A percentile compares a stretch with the other conserved stretches of the same genome.
phyloP scores from a whole-genome alignment of 1,139 yeast genomes.

The Suhomyces taliae region DNA sequence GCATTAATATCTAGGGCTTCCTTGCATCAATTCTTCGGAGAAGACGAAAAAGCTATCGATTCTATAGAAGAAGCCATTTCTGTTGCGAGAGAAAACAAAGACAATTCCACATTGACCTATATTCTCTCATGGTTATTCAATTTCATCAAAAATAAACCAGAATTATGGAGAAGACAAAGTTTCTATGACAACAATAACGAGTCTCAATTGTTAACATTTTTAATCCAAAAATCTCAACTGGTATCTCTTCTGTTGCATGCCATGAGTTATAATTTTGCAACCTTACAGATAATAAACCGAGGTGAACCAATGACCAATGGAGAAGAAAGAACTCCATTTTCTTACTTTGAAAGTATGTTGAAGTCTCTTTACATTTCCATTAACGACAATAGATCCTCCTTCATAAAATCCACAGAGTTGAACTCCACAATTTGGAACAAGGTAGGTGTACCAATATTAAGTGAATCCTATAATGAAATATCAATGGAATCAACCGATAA shows the following conservation, averaged over 20 bases:
- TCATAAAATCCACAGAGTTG: slow-evolving; percentile 48
- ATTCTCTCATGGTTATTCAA: slow-evolving; percentile 79
- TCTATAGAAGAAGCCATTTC: slow-evolving; percentile 87
- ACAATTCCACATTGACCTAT: slow-evolving; percentile 68
- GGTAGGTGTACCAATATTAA: slow-evolving; percentile 47
- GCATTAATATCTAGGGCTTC: slow-evolving; percentile 80
- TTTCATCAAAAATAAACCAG: slow-evolving; percentile 68
- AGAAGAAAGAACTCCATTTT: slow-evolving; percentile 4
- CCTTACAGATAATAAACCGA: slow-evolving; percentile 49
- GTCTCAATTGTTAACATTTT: slow-evolving; percentile 63
- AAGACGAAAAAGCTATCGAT: slow-evolving; percentile 70
- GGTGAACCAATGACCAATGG: slow-evolving; percentile 45
- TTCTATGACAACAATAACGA: slow-evolving; percentile 43
- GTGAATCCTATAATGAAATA: slow-evolving; percentile 47
- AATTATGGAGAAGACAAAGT: slow-evolving; percentile 45
- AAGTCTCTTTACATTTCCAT: slow-evolving; percentile 56
- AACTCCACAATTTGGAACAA: slow-evolving; percentile 52
- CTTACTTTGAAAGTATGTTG: slow-evolving; percentile 51
- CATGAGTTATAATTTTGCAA: slow-evolving; percentile 60
- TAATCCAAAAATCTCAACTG: slow-evolving; percentile 56
- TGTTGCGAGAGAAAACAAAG: slow-evolving; percentile 85
- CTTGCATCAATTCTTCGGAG: slow-evolving; percentile 74
- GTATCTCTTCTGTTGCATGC: slow-evolving; percentile 57
- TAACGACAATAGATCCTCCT: slow-evolving; percentile 30
- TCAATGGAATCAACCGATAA: slow-evolving; percentile 34